Conservation (phyloP, 2,329 filamentous ascomycete species). For the Colletotrichum sp. region DNA sequence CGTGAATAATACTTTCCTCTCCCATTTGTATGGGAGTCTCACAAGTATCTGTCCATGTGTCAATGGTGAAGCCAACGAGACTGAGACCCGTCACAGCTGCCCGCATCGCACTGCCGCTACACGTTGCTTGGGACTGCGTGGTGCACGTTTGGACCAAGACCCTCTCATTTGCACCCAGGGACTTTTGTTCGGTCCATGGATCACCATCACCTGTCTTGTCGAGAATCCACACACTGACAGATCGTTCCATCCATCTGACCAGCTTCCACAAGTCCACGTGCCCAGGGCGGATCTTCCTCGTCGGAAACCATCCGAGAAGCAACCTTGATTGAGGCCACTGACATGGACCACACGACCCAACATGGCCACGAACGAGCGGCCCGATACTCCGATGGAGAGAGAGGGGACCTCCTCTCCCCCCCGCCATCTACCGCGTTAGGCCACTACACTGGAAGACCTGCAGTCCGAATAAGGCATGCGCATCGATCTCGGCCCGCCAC, state of each 20-base stretch:
- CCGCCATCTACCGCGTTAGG: not conserved
- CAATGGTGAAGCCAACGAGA: not conserved
- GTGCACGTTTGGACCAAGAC: not conserved
- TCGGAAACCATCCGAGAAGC: not conserved
- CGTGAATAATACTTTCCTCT: conserved; percentile 4
- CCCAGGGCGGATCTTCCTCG: not conserved
- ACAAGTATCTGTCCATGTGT: not conserved
- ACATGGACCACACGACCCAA: not conserved
- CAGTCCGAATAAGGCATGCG: not conserved
- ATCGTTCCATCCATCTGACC: not conserved
- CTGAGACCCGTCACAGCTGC: not conserved
- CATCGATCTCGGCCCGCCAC: not conserved
- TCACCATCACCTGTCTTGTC: not conserved
- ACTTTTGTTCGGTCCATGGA: not conserved
- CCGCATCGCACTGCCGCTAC: rapidly evolving
- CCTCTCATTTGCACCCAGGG: rapidly evolving
- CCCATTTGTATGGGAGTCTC: not conserved
- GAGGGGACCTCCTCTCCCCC: too few species aligned
- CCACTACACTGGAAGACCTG: not conserved
- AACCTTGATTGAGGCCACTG: rapidly evolving
- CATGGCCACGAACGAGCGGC: not conserved
- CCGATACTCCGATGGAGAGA: not conserved
- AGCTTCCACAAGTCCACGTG: not conserved
- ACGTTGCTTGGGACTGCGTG: not conserved
- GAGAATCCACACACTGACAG: not conserved